Conservation (phyloP, 805 yeast species). For the Wickerhamiella azymoides region DNA sequence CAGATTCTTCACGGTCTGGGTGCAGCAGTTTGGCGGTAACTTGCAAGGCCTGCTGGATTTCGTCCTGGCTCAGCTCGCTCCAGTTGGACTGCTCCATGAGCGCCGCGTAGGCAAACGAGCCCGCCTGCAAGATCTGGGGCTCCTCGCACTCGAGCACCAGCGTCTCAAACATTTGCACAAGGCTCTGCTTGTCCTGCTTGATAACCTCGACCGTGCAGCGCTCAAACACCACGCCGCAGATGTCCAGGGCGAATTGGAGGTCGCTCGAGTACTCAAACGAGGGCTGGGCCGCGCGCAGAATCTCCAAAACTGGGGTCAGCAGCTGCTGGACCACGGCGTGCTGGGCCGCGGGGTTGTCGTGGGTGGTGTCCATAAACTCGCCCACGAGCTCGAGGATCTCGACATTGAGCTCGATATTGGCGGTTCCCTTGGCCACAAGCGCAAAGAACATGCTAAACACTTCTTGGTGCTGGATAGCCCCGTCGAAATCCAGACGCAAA, state of each 20-base stretch:
- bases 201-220: constrained; percentile 20
- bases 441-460: constrained; percentile 44
- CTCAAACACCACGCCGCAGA: constrained; percentile 21
- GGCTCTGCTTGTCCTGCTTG: constrained; percentile 12
- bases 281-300: constrained; percentile 7
- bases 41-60: constrained; percentile 34
- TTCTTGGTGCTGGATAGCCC: constrained; percentile 23
- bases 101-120: constrained; percentile 59
- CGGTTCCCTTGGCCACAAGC: constrained; percentile 57
- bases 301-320: constrained; percentile 14
- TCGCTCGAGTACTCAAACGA: constrained; percentile 44
- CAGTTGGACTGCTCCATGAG: constrained; percentile 31
- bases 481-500: constrained; percentile 34
- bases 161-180: constrained; percentile 30
- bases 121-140: constrained; percentile 61
- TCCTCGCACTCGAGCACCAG: constrained; percentile 44
- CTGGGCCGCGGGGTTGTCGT: constrained; percentile 21
- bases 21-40: constrained; percentile 57
- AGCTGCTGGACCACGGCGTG: constrained; percentile 11
- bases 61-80: constrained; percentile 9
- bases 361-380: constrained; percentile 38
- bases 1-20: constrained; percentile 61
- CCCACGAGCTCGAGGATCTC: constrained; percentile 60
- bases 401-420: constrained; percentile 53
- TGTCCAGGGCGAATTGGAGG: constrained; percentile 43